A percentile compares a stretch with the other conserved stretches of the same genome.
Conservation (phyloP, 441 rosid species). For the Populus hybrid region DNA sequence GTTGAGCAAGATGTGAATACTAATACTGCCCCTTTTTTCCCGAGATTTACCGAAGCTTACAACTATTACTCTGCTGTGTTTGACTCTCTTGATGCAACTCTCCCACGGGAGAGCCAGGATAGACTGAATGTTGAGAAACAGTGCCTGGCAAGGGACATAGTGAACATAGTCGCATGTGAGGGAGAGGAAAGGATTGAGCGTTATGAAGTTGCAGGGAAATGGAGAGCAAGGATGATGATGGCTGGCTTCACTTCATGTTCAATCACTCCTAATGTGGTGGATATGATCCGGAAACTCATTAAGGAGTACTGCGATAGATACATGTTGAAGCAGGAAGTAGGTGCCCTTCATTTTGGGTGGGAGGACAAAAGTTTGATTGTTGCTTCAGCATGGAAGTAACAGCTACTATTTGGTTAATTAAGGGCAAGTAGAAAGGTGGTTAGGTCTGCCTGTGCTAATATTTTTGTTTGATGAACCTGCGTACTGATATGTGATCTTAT, state of each 20-base stretch:
- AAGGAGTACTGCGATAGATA: slow-evolving; percentile 66
- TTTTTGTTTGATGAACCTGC: slow-evolving; percentile 25
- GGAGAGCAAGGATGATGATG: slow-evolving; percentile 98
- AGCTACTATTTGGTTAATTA: not conserved
- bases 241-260: slow-evolving; percentile 73
- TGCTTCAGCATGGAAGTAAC: slow-evolving; percentile 92
- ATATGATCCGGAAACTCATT: slow-evolving; percentile 48
- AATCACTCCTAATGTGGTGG: slow-evolving; percentile 51
- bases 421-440: not conserved
- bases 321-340: slow-evolving; percentile 60
- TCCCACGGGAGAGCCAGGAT: slow-evolving; percentile 92
- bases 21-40: slow-evolving; percentile 83
- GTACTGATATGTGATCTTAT: slow-evolving; percentile 20
- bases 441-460: slow-evolving; percentile 19
- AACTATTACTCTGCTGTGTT: slow-evolving; percentile 91
- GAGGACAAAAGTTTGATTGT: slow-evolving; percentile 87
- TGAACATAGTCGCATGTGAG: slow-evolving; percentile 91
- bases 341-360: slow-evolving; percentile 87
- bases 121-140: slow-evolving; percentile 94
- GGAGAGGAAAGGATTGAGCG: slow-evolving; percentile 96
- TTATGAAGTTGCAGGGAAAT: slow-evolving; percentile 93
- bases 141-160: slow-evolving; percentile 95
- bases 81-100: slow-evolving; percentile 19
- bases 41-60: slow-evolving; percentile 82
- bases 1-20: slow-evolving; percentile 96